phyloP scores from a whole-genome alignment of 306 rosid genomes.

The Elaeagnus macrophylla region DNA sequence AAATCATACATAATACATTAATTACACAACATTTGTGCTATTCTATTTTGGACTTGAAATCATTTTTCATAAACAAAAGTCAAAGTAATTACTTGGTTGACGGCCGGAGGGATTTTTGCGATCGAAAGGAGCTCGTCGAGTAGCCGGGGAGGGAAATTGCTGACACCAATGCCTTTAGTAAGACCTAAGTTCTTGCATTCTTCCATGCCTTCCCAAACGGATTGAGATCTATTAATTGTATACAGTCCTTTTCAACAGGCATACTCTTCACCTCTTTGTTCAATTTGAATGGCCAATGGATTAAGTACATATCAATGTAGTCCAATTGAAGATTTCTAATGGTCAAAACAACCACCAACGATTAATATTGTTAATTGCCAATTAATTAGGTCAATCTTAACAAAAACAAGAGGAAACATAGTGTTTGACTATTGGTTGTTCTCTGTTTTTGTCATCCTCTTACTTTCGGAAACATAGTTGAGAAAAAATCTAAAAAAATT shows the following conservation, averaged over 20 bases:
- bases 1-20: no score
- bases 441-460: no score
- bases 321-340: slow-evolving; percentile 23
- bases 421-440: no score
- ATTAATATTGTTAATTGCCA: no score
- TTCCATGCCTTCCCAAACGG: slow-evolving; percentile 75
- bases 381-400: no score
- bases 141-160: slow-evolving; percentile 65
- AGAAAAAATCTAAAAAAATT: no score
- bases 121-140: slow-evolving; percentile 52
- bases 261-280: slow-evolving; percentile 6
- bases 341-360: no score
- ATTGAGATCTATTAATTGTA: slow-evolving; percentile 44
- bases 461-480: no score
- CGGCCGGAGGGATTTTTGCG: slow-evolving; percentile 56
- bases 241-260: slow-evolving; percentile 31
- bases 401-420: no score
- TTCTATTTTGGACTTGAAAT: no score
- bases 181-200: slow-evolving; percentile 66
- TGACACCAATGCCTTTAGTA: slow-evolving; percentile 68
- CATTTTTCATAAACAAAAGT: no score
- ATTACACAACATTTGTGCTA: no score
- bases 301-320: slow-evolving; percentile 29
- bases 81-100: slow-evolving; percentile 54
- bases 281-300: slow-evolving; percentile 28